Percentiles rank a stretch among this genome's conserved stretches.
phyloP scores from a whole-genome alignment of 305 asterid species.

The Fraxinus greggii region DNA sequence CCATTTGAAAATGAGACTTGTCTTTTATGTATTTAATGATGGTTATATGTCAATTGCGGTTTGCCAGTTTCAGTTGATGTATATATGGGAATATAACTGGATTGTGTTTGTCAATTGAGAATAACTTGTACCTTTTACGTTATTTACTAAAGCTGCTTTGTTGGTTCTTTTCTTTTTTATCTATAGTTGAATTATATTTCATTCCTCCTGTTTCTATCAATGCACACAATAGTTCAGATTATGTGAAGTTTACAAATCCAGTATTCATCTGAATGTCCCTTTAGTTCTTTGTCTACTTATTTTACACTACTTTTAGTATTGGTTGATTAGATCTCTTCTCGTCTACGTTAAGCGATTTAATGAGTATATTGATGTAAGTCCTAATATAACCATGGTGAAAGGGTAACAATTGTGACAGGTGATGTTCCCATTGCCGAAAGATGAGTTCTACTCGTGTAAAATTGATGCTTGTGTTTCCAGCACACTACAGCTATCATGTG shows the following conservation, averaged over 20 bases:
- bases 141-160: slow-evolving; percentile 2
- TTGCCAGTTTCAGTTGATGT: slow-evolving; percentile 15
- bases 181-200: not conserved
- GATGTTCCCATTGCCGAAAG: not conserved
- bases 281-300: not conserved
- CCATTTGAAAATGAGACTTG: not conserved
- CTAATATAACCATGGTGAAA: not conserved
- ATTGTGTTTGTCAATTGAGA: not conserved
- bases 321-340: not conserved
- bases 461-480: not conserved
- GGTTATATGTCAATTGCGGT: not conserved
- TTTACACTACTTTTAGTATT: not conserved
- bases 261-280: slow-evolving; percentile 13
- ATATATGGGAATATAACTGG: slow-evolving; percentile 2
- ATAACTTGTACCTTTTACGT: slow-evolving; percentile 15
- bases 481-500: not conserved
- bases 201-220: slow-evolving; percentile 10
- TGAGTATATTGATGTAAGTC: slow-evolving; percentile 5
- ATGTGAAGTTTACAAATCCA: slow-evolving; percentile 1
- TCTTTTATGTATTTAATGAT: slow-evolving; percentile 5
- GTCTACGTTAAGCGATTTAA: slow-evolving; percentile 15
- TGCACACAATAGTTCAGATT: not conserved
- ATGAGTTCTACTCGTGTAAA: not conserved
- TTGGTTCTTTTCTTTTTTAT: slow-evolving; percentile 2
- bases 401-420: not conserved